These are phyloP conservation scores for Leccinum disarticulatum DNA, from an alignment of 768 basidiomycete species.

Conservation along the genomic window DNA sequence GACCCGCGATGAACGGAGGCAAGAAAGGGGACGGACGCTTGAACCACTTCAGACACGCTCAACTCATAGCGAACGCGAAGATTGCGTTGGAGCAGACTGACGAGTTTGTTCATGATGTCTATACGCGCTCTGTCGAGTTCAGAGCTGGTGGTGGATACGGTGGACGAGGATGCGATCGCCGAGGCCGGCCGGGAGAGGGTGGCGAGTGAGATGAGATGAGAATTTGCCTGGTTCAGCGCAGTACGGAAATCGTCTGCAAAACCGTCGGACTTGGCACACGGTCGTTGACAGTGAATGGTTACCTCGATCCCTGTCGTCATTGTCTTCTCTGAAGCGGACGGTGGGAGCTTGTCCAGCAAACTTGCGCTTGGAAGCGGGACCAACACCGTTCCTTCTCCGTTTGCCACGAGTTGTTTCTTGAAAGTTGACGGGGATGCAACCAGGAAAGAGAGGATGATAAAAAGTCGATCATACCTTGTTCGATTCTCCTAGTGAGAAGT, in stretches of 20 bases:
- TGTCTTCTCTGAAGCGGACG: conserved; percentile 32
- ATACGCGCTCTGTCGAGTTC: conserved; percentile 58
- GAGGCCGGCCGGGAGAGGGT: conserved; percentile 41
- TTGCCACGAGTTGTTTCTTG: conserved; percentile 31
- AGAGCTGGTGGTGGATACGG: conserved; percentile 32
- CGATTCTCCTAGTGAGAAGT: conserved; percentile 52
- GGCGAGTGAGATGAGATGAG: conserved; percentile 55
- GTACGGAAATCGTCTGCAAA: conserved; percentile 70
- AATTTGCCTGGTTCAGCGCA: conserved; percentile 62
- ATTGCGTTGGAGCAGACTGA: conserved; percentile 64
- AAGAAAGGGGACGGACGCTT: conserved; percentile 54
- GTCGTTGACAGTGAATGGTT: neutral
- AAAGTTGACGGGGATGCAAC: neutral
- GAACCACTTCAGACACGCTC: conserved; percentile 64
- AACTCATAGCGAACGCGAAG: conserved; percentile 77
- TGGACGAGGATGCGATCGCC: conserved; percentile 38
- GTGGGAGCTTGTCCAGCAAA: conserved; percentile 34
- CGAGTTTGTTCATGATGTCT: conserved; percentile 64
- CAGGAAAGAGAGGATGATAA: neutral
- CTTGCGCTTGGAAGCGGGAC: conserved; percentile 31
- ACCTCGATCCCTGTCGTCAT: conserved; percentile 39
- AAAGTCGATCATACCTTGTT: conserved; percentile 37
- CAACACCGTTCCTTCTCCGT: conserved; percentile 31
- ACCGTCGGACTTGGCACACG: conserved; percentile 11
- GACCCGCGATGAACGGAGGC: neutral